phyloP scores from a whole-genome alignment of 345 rosid species.

The Lenwebbia sp. region DNA sequence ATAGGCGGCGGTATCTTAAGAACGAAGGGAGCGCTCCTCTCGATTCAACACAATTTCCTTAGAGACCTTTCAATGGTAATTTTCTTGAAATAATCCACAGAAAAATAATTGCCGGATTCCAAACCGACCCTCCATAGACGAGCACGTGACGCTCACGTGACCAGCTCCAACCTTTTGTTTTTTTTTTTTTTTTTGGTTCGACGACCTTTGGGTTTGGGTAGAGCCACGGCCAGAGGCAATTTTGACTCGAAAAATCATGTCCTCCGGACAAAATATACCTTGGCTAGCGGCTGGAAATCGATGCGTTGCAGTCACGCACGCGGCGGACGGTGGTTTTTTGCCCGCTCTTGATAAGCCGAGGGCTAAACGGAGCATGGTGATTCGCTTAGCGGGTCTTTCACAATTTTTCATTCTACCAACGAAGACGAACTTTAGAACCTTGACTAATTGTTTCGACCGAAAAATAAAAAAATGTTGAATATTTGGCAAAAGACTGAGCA shows the following conservation, averaged over 20 bases:
- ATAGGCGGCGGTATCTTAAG: neutral
- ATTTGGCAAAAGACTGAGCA: neutral
- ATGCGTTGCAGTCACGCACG: fast-evolving
- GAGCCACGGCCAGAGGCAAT: no score
- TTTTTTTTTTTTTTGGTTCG: no score
- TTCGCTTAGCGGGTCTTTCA: neutral
- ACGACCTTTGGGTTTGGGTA: neutral
- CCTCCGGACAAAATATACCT: neutral
- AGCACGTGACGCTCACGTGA: neutral
- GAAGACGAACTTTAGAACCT: no score
- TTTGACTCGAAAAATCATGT: neutral
- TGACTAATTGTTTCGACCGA: neutral
- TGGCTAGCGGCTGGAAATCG: neutral
- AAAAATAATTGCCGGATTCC: no score
- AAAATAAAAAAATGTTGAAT: neutral
- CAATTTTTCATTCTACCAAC: neutral
- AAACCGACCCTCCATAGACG: neutral
- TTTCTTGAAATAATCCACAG: no score
- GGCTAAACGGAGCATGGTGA: no score
- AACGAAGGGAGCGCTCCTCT: neutral
- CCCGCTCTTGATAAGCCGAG: neutral
- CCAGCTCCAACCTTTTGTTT: neutral
- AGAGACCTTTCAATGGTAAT: no score
- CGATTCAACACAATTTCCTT: no score
- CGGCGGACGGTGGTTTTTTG: neutral